Evolutionary conservation across 2,329 filamentous ascomycete species (phyloP).

Genomic region (Aspergillus latus): DNA sequence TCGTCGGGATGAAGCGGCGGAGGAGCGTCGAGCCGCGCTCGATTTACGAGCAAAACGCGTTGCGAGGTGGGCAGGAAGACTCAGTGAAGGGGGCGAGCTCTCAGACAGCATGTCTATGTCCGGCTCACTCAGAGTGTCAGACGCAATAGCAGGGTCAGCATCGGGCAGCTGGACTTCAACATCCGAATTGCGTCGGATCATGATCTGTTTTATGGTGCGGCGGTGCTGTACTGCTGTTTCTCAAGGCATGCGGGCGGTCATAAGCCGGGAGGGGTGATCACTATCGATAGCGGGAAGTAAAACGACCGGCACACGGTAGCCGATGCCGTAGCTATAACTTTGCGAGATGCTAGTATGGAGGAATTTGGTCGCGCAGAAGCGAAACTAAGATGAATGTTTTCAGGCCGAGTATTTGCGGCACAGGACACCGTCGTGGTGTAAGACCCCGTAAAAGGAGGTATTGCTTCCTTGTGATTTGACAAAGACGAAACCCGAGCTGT

Average conservation of each 20-base stretch:
- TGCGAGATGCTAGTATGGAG: neutral
- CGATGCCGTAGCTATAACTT: neutral
- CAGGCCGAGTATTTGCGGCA: neutral
- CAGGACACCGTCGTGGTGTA: neutral
- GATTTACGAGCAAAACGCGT: conserved; percentile 61
- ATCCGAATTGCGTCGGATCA: conserved; percentile 46
- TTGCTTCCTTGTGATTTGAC: conserved; percentile 1
- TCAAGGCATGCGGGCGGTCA: conserved; percentile 50
- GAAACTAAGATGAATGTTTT: neutral
- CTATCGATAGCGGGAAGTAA: conserved; percentile 17
- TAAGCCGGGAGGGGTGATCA: conserved; percentile 17
- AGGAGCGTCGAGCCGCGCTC: conserved; percentile 58
- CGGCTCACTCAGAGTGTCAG: conserved; percentile 28
- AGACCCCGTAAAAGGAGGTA: conserved; percentile 1
- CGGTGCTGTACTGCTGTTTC: neutral
- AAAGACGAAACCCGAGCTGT: conserved; percentile 13
- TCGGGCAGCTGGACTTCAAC: conserved; percentile 43
- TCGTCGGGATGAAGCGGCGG: conserved; percentile 62
- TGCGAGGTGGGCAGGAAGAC: conserved; percentile 61
- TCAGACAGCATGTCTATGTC: conserved; percentile 47
- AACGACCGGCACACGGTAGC: neutral
- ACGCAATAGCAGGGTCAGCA: conserved; percentile 28
- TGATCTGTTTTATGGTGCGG: conserved; percentile 20
- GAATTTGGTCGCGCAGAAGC: conserved; percentile 7
- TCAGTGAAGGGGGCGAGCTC: conserved; percentile 40